Conservation (phyloP, 257 asterid genomes). For the Orobanche coerulescens region DNA sequence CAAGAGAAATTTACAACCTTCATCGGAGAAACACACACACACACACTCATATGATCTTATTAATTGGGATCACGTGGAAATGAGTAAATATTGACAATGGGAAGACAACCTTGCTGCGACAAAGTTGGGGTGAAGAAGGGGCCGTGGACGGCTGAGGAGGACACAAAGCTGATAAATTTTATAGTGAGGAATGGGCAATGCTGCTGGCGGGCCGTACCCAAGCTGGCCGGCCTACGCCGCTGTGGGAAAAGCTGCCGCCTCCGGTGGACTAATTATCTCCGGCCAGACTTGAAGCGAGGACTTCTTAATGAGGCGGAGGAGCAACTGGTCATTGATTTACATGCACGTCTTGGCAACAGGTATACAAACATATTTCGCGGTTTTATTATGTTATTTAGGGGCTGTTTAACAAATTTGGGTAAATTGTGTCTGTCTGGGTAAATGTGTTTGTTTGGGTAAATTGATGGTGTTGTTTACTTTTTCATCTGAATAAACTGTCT, state of each 20-base stretch:
- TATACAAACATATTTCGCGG: not conserved
- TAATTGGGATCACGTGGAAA: not conserved
- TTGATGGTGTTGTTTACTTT: no score
- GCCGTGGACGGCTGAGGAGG: constrained; percentile 98
- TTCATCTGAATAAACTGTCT: no score
- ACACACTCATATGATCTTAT: not conserved
- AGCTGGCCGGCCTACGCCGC: constrained; percentile 95
- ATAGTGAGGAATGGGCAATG: constrained; percentile 89
- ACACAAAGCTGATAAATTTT: constrained; percentile 72
- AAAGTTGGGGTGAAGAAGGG: constrained; percentile 95
- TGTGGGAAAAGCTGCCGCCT: constrained; percentile 97
- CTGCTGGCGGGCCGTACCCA: constrained; percentile 97
- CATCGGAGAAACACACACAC: not conserved
- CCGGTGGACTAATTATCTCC: constrained; percentile 95
- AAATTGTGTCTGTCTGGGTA: no score
- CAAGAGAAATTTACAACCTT: not conserved
- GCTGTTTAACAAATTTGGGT: no score
- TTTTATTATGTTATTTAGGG: no score
- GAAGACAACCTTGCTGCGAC: constrained; percentile 97
- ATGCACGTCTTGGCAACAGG: constrained; percentile 93
- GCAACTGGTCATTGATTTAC: constrained; percentile 81
- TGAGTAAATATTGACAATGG: constrained; percentile 35
- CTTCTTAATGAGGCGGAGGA: constrained; percentile 85
- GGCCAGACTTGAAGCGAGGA: constrained; percentile 93
- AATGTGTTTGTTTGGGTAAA: no score